phyloP scores from a whole-genome alignment of 306 rosid species.

The Psophocarpus tetragonolobus region DNA sequence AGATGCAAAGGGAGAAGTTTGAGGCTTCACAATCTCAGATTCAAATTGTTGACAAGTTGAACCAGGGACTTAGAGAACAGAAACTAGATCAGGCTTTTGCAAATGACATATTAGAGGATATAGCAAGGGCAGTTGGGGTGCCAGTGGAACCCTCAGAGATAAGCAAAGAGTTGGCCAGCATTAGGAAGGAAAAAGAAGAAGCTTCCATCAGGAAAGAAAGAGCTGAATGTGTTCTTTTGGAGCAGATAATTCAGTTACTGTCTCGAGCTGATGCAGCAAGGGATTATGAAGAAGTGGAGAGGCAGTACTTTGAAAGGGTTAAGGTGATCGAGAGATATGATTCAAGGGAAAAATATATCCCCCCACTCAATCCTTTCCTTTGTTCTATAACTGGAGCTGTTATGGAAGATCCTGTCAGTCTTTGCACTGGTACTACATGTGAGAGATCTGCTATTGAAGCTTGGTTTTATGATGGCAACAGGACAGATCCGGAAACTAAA shows the following conservation, averaged over 20 bases:
- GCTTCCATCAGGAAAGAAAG: conserved; percentile 69
- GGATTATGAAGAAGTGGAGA: conserved; percentile 75
- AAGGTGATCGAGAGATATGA: conserved; percentile 58
- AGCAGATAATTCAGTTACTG: conserved; percentile 77
- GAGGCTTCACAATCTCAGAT: conserved; percentile 70
- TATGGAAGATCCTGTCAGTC: conserved; percentile 92
- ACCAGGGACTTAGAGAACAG: conserved; percentile 68
- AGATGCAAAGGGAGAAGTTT: conserved; percentile 85
- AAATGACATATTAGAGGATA: conserved; percentile 65
- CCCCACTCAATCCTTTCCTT: conserved; percentile 61
- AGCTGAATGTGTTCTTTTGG: conserved; percentile 67
- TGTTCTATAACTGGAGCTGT: conserved; percentile 56
- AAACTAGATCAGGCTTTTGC: conserved; percentile 77
- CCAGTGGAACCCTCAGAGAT: conserved; percentile 79
- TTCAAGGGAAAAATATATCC: conserved; percentile 56
- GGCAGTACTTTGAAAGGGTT: conserved; percentile 65
- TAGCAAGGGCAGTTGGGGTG: conserved; percentile 85
- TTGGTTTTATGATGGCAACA: conserved; percentile 56
- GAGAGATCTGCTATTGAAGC: conserved; percentile 71
- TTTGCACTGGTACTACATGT: conserved; percentile 83
- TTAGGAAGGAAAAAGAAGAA: conserved; percentile 79
- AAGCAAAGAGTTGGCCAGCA: conserved; percentile 74
- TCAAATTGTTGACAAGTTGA: conserved; percentile 65
- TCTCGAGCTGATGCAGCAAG: conserved; percentile 88
- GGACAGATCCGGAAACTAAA: conserved; percentile 63